Base-by-base conservation (phyloP, 257 asterid genomes). In the Salvia rosmarinus region DNA sequence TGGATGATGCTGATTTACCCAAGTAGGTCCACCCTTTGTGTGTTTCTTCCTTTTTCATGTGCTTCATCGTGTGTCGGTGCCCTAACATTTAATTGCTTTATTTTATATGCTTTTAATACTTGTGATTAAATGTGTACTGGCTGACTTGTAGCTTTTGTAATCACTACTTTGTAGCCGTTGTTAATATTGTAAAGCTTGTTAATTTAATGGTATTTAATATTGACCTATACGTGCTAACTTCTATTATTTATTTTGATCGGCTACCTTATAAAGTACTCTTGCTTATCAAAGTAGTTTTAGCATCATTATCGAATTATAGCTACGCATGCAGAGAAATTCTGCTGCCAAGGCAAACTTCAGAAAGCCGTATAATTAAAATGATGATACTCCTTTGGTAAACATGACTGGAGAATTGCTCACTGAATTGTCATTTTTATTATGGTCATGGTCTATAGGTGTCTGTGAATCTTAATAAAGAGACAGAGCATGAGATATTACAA, bases 1-100 rank as follows among this genome's bases (percentile, higher is more conserved):
- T 84, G 84, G 95, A 89, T 78, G 97, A 89, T 75, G 91, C 98
- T 55, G 94, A 90, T 82, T 75, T 90, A 80, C 98, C 96, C 72
- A 94, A 87, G 98, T 94, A 90, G 82, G 95, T 82, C 73, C 71
- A 74, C 60, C 62, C 46, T 50, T 75, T 78, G 39, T 55, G 9
- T 60, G 37, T 46, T 57, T 21, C 13, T 78, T 77, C 23, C 64
- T 39, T 75, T 72, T 64, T 76, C 75, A 67, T 77, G 66, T 77
- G 78, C 52, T 59, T 37, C 76, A 39, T 68, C 56, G 67, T 64
- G 74, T 71, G 88, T 88, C 82, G 85, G 86, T 84, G 82, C 77
- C 64, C 43, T 69, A 17, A 71, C 75, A 80, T 79, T 66, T 58
- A 68, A 75, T 78, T 67, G 37, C 67, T 50, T 70, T 34, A 30